Conservation (phyloP, 257 asterid genomes). For the Solanum tarapatanum region DNA sequence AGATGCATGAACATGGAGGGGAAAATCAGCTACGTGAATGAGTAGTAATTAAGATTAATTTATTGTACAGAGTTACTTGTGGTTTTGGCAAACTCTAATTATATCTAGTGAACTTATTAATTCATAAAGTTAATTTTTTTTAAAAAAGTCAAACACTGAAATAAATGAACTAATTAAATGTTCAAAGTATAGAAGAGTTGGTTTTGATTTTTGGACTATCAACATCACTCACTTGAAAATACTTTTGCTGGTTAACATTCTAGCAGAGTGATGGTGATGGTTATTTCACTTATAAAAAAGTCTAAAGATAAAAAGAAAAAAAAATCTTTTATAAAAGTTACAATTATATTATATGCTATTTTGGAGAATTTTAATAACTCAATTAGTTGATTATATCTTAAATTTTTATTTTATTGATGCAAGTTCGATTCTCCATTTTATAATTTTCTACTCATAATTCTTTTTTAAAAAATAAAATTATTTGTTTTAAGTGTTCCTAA, state of each 20-base stretch:
- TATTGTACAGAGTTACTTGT: constrained; percentile 26
- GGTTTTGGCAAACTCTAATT: constrained; percentile 45
- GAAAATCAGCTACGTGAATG: not conserved
- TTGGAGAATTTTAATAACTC: not conserved
- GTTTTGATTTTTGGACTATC: constrained; percentile 22
- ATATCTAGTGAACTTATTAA: constrained; percentile 30
- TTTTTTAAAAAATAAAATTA: not conserved
- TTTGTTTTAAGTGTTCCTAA: not conserved
- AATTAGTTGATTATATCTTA: not conserved
- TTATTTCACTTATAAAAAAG: constrained; percentile 5
- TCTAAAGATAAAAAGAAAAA: not conserved
- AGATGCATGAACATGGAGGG: constrained; percentile 3
- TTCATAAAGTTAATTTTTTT: not conserved
- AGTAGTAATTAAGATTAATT: not conserved
- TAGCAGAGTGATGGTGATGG: constrained; percentile 13
- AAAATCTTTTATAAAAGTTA: too few species aligned
- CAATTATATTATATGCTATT: not conserved
- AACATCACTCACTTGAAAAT: constrained; percentile 12
- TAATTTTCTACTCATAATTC: not conserved
- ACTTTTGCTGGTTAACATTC: not conserved
- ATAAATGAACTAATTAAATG: not conserved
- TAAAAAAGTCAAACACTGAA: not conserved
- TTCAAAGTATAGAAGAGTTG: constrained; percentile 1
- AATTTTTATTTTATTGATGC: not conserved
- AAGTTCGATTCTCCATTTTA: not conserved